Evolutionary conservation across 441 rosid species (phyloP), one percentile per base, ranked within the genome.

Genomic region (Theobroma grandiflorum): DNA sequence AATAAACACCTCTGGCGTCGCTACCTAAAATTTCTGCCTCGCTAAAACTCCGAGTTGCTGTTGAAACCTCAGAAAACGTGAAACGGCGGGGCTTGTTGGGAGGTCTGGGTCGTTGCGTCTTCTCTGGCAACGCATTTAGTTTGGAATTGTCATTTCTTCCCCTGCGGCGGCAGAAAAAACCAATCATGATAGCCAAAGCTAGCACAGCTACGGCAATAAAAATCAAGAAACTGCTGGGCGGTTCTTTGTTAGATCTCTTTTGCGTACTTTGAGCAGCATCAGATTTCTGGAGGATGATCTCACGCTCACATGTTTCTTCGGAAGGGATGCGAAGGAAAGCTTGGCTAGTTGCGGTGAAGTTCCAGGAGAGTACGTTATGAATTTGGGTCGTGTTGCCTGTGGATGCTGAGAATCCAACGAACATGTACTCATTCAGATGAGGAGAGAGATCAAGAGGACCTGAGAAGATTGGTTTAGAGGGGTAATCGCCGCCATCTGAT

Each of bases 51-150:
- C 84, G 70, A 58, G 91, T 88, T 20, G 88, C 91, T 0, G 66
- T 37, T 76, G 86, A 88, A 49, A 90, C 61, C 80, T 88, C 88
- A 0, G 84, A 72, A 26, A 79, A 72, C 4, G 83, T 77, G 80
- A 82, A 88, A 10, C 85, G 79, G 0, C 85, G 83, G n/a, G 91
- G 88, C 84, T 88, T 84, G 75, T 87, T 88, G 0, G 90, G 93
- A 80, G 88, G 89, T 76, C 85, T 75, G 3, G 90, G 90, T 38
- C 89, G 65, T 43, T 83, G 82, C 26, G 64, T 78, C 67, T 76
- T 85, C 72, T 78, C 86, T 9, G 84, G 72, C 20, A 85, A 72
- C 7, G 49, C 40, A 45, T 18, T 61, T 4, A 69, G n/a, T 6
- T 82, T 77, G 11, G 87, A 35, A 38, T 83, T 71, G 47, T 42